phyloP scores from a whole-genome alignment of 176 grass and related monocot species.

The Poa pratensis region DNA sequence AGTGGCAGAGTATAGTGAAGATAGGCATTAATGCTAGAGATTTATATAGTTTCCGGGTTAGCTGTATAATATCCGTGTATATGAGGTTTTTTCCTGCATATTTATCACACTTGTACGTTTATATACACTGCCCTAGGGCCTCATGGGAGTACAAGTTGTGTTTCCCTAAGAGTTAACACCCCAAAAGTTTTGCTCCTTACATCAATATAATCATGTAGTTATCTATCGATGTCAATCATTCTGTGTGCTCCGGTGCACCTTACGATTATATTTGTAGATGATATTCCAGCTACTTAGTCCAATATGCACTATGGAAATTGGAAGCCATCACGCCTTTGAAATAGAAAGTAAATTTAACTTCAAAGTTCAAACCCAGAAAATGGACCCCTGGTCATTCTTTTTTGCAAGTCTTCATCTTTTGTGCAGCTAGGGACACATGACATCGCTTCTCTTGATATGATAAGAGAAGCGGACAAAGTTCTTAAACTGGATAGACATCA shows the following conservation, averaged over 20 bases:
- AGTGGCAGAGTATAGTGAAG: neutral
- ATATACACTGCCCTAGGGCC: neutral
- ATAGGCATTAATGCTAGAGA: conserved; percentile 13
- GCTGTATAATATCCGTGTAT: conserved; percentile 7
- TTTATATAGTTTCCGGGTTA: neutral
- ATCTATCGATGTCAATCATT: neutral
- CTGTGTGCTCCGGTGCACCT: conserved; percentile 13
- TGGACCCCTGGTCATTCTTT: conserved; percentile 6
- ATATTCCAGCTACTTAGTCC: neutral
- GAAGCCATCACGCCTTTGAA: conserved; percentile 17
- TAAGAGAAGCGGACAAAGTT: conserved; percentile 12
- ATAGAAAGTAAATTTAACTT: conserved; percentile 12
- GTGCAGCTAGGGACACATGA: neutral
- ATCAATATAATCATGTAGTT: conserved; percentile 16
- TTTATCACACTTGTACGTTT: neutral
- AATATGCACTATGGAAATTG: conserved; percentile 1
- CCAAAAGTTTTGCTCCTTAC: neutral
- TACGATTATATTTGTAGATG: neutral
- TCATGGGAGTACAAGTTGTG: neutral
- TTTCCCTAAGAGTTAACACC: neutral
- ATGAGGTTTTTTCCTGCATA: conserved; percentile 2
- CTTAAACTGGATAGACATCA: conserved; percentile 14
- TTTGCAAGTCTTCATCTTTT: conserved; percentile 32
- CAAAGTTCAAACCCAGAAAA: conserved; percentile 33
- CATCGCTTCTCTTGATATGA: neutral